Evolutionary conservation across 1,284 basidiomycete species (phyloP).

Genomic region (Waitea zeae): DNA sequence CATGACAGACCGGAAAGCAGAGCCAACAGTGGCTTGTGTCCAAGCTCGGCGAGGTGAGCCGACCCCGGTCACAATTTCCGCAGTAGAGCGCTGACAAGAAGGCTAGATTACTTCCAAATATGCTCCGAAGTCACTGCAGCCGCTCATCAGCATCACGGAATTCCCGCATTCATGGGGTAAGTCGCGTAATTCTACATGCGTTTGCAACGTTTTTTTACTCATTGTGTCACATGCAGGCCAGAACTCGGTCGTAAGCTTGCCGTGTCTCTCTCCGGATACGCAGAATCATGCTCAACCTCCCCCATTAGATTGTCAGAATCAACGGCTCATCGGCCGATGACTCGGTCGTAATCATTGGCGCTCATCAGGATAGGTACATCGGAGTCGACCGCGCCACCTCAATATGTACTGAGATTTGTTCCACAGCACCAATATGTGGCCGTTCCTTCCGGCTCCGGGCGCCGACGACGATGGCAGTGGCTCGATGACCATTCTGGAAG

Average conservation of each 20-base stretch:
- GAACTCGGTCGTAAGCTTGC: slow-evolving; percentile 59
- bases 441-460: slow-evolving; percentile 77
- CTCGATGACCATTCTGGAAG: slow-evolving; percentile 81
- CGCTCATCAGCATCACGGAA: slow-evolving; percentile 53
- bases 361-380: slow-evolving; percentile 77
- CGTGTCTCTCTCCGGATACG: neutral
- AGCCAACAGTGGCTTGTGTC: slow-evolving; percentile 76
- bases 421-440: slow-evolving; percentile 73
- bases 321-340: slow-evolving; percentile 51
- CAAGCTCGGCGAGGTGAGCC: slow-evolving; percentile 47
- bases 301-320: slow-evolving; percentile 48
- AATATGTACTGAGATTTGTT: slow-evolving; percentile 5
- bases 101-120: too few species aligned
- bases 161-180: too few species aligned
- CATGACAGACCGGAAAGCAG: slow-evolving; percentile 53
- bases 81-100: too few species aligned
- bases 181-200: too few species aligned
- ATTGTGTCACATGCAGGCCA: too few species aligned
- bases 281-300: neutral
- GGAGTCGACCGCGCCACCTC: slow-evolving; percentile 6
- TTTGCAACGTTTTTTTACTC: slow-evolving; percentile 79
- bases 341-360: slow-evolving; percentile 50
- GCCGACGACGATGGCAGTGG: slow-evolving; percentile 89
- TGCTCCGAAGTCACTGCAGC: slow-evolving; percentile 30
- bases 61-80: too few species aligned